Conservation (phyloP, 352 stramenopile genomes). For the Pilasporangium apinafurcum region DNA sequence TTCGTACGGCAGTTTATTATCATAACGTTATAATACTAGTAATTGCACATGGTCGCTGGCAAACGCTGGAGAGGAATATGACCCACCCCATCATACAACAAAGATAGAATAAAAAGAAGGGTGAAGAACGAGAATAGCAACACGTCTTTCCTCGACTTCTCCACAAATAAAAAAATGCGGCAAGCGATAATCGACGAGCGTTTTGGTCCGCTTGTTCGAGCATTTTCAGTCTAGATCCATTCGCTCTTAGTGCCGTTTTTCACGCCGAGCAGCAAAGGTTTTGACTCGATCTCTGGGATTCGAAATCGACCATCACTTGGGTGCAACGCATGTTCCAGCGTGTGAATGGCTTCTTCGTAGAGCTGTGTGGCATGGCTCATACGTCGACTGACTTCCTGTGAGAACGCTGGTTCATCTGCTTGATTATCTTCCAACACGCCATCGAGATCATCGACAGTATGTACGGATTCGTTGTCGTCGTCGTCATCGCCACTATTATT, state of each 20-base stretch:
- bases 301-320: constrained; percentile 20
- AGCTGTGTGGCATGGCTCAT: constrained; percentile 51
- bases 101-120: too few relatives aligned
- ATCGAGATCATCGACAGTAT: constrained; percentile 27
- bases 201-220: too few relatives aligned
- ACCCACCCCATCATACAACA: too few relatives aligned
- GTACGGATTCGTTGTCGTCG: constrained; percentile 20
- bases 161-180: too few relatives aligned
- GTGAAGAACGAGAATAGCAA: too few relatives aligned
- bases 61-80: too few relatives aligned
- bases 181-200: too few relatives aligned
- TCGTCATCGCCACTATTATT: too few relatives aligned
- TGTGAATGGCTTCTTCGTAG: constrained; percentile 44
- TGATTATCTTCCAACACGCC: constrained; percentile 15
- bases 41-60: too few relatives aligned
- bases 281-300: constrained; percentile 28
- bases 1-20: too few relatives aligned
- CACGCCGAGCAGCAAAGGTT: constrained; percentile 42
- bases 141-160: too few relatives aligned
- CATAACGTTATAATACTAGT: too few relatives aligned
- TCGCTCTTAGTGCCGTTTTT: constrained; percentile 45
- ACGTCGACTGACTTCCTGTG: constrained; percentile 21
- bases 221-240: constrained; percentile 47
- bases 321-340: constrained; percentile 41
- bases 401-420: not conserved